Conservation (phyloP, 148 eudicot genomes). For the Talinum fruticosum region DNA sequence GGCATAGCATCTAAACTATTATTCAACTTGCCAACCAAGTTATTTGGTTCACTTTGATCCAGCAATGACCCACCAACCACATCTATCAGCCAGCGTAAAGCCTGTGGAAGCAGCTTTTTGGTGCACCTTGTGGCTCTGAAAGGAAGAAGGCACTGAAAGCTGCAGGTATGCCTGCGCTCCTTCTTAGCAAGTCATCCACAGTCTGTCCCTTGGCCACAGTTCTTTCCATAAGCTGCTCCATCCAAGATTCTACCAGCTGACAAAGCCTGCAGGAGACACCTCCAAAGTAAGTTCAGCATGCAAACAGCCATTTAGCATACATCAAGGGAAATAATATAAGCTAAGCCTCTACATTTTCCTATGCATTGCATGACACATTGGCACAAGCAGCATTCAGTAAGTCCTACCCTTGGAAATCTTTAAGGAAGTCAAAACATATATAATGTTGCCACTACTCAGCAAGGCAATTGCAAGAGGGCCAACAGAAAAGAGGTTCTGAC, state of each 20-base stretch:
- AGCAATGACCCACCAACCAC: constrained; percentile 59
- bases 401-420: background rate
- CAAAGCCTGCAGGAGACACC: constrained; percentile 60
- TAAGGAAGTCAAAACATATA: background rate
- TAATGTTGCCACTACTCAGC: too few species aligned
- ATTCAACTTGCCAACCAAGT: constrained; percentile 13
- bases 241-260: constrained; percentile 90
- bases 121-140: constrained; percentile 96
- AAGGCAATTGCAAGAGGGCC: background rate
- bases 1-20: constrained; percentile 22
- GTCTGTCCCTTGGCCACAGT: constrained; percentile 88
- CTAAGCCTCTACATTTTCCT: background rate
- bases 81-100: constrained; percentile 80
- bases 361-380: background rate
- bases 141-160: constrained; percentile 93
- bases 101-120: constrained; percentile 85
- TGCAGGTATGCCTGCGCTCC: constrained; percentile 99
- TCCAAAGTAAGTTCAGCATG: constrained; percentile 25
- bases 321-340: background rate
- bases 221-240: constrained; percentile 97
- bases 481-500: background rate
- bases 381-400: background rate
- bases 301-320: background rate
- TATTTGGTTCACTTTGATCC: constrained; percentile 33
- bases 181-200: constrained; percentile 90